These are phyloP conservation scores for Phytophthora multivora DNA, from an alignment of 352 stramenopile genomes.

Conservation along the genomic window DNA sequence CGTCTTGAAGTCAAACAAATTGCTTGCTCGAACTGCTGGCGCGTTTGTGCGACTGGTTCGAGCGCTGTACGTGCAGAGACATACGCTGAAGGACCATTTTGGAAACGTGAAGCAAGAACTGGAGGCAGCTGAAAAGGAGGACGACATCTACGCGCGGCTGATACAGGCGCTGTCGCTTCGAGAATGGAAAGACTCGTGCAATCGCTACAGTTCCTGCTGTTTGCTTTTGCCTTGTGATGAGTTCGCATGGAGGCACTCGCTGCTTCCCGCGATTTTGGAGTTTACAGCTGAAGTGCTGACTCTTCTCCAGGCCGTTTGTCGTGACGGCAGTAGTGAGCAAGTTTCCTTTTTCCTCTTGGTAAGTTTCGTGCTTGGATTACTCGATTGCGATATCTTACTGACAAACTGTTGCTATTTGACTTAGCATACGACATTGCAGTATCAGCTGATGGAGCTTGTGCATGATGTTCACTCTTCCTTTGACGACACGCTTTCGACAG, in stretches of 20 bases:
- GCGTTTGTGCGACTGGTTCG: conserved; percentile 41
- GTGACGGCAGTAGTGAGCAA: conserved; percentile 19
- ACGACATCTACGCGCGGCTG: conserved; percentile 42
- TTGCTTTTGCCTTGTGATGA: conserved; percentile 30
- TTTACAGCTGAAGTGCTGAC: conserved; percentile 41
- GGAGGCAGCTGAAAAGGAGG: conserved; percentile 26
- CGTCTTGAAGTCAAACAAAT: conserved; percentile 37
- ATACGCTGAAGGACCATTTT: conserved; percentile 29
- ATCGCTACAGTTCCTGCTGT: conserved; percentile 31
- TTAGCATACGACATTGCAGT: conserved; percentile 52
- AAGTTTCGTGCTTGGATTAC: neutral
- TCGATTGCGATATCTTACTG: neutral
- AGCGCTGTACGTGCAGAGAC: conserved; percentile 30
- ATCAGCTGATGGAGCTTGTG: conserved; percentile 48
- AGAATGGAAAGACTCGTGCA: conserved; percentile 39
- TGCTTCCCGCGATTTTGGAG: conserved; percentile 49
- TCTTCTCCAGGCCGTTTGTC: conserved; percentile 43
- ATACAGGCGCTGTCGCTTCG: conserved; percentile 50
- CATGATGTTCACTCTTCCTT: conserved; percentile 34
- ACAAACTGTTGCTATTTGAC: conserved; percentile 1
- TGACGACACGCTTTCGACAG: conserved; percentile 4
- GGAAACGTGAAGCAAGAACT: conserved; percentile 39
- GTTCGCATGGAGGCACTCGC: conserved; percentile 30
- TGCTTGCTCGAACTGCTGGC: conserved; percentile 28
- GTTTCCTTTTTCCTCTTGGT: conserved; percentile 42